Percentiles rank a stretch among this genome's conserved stretches.
These are phyloP conservation scores for Rhizophora apiculata DNA, from an alignment of 345 rosid species.

Conservation along the genomic window DNA sequence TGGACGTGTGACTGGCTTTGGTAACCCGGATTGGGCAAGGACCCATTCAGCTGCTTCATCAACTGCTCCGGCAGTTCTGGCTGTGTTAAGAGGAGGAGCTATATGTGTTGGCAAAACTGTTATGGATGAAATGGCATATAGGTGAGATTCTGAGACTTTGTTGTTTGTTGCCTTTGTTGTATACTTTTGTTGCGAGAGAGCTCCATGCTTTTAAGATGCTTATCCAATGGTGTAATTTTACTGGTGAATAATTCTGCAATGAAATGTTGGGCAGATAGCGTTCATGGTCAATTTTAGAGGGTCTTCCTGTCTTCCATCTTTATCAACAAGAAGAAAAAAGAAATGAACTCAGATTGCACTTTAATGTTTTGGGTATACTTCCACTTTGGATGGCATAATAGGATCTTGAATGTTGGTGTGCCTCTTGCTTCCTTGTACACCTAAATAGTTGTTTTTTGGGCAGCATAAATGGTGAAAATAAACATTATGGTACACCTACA, in stretches of 20 bases:
- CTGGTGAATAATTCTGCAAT: too few species aligned
- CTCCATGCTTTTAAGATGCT: too few species aligned
- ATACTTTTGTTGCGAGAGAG: too few species aligned
- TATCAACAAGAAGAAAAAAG: too few species aligned
- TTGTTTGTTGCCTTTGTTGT: background rate
- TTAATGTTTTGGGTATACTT: too few species aligned
- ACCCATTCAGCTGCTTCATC: constrained; percentile 68
- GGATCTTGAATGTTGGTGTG: background rate
- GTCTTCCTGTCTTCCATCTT: too few species aligned
- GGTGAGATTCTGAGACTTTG: constrained; percentile 16
- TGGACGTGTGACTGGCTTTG: constrained; percentile 80
- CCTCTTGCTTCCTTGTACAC: background rate
- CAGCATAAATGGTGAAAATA: constrained; percentile 84
- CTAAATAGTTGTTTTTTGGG: constrained; percentile 5
- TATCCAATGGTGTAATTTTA: too few species aligned
- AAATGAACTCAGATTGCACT: too few species aligned
- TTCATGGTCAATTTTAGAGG: too few species aligned
- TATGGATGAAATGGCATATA: constrained; percentile 96
- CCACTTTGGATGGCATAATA: too few species aligned
- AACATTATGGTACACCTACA: constrained; percentile 77
- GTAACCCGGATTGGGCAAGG: constrained; percentile 90
- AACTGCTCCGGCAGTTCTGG: constrained; percentile 66
- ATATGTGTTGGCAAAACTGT: constrained; percentile 63
- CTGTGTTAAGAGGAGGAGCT: constrained; percentile 66
- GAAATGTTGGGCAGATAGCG: too few species aligned